phyloP scores from a whole-genome alignment of 2,329 filamentous ascomycete species.

The Botrytis cinerea region DNA sequence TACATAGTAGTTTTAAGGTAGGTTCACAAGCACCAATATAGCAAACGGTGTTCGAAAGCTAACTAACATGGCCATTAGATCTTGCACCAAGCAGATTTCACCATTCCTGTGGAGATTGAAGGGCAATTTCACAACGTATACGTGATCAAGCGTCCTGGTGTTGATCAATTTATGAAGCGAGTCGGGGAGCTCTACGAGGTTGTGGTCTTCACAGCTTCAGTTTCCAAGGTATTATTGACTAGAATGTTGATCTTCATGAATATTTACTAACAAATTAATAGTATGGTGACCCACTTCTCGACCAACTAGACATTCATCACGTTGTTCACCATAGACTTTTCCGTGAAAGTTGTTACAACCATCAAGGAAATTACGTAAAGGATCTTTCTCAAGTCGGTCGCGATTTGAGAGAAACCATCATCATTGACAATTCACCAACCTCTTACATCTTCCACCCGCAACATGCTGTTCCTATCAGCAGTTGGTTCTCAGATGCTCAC shows the following conservation, averaged over 20 bases:
- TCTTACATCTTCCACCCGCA: conserved; percentile 99
- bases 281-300: conserved; percentile 95
- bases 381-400: conserved; percentile 96
- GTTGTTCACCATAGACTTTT: conserved; percentile 96
- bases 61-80: conserved; percentile 58
- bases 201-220: conserved; percentile 96
- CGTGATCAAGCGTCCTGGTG: conserved; percentile 97
- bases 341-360: conserved; percentile 98
- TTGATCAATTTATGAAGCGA: conserved; percentile 98
- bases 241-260: conserved; percentile 6
- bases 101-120: conserved; percentile 97
- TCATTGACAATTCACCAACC: conserved; percentile 98
- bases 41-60: conserved; percentile 17
- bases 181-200: conserved; percentile 98
- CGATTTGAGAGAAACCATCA: conserved; percentile 95
- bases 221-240: conserved; percentile 76
- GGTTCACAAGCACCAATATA: conserved; percentile 32
- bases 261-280: conserved; percentile 43
- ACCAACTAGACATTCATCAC: conserved; percentile 95
- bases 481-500: conserved; percentile 99
- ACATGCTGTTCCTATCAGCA: conserved; percentile 98
- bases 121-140: conserved; percentile 99
- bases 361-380: conserved; percentile 99
- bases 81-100: conserved; percentile 96
- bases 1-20: conserved; percentile 99